Evolutionary conservation across 2,329 filamentous ascomycete species (phyloP).

Genomic region (Penicillium sp.): DNA sequence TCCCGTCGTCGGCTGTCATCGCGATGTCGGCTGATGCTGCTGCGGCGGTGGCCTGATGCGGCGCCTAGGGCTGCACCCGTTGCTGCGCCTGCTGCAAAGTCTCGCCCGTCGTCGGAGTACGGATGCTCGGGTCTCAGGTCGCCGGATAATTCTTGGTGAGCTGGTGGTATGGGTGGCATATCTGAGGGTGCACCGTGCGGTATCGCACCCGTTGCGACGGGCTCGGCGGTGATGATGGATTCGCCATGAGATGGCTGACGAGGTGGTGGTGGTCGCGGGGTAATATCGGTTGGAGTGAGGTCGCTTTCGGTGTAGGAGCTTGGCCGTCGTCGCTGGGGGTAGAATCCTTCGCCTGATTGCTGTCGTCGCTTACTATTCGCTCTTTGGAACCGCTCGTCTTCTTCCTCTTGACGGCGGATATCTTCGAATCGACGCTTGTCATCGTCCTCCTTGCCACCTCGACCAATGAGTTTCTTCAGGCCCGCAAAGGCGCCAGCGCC

Average conservation of each 20-base stretch:
- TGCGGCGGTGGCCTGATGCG: conserved; percentile 29
- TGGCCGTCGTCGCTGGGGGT: conserved; percentile 29
- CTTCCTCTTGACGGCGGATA: conserved; percentile 47
- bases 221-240: conserved; percentile 30
- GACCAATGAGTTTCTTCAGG: conserved; percentile 54
- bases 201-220: conserved; percentile 29
- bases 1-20: conserved; percentile 27
- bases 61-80: conserved; percentile 29
- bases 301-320: conserved; percentile 35
- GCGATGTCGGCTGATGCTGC: conserved; percentile 27
- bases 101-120: conserved; percentile 18
- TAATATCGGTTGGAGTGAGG: conserved; percentile 34
- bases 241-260: conserved; percentile 29
- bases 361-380: conserved; percentile 55
- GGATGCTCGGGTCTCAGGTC: conserved; percentile 24
- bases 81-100: conserved; percentile 24
- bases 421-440: conserved; percentile 56
- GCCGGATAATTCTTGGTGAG: conserved; percentile 36
- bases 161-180: conserved; percentile 39
- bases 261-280: conserved; percentile 27
- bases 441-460: conserved; percentile 50
- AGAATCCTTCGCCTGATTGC: conserved; percentile 59
- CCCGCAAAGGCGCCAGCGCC: conserved; percentile 62
- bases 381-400: conserved; percentile 49
- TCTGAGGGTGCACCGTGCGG: conserved; percentile 28